Evolutionary conservation across 164 flowering plant genomes (phyloP).

Genomic region (Tinospora cordifolia): DNA sequence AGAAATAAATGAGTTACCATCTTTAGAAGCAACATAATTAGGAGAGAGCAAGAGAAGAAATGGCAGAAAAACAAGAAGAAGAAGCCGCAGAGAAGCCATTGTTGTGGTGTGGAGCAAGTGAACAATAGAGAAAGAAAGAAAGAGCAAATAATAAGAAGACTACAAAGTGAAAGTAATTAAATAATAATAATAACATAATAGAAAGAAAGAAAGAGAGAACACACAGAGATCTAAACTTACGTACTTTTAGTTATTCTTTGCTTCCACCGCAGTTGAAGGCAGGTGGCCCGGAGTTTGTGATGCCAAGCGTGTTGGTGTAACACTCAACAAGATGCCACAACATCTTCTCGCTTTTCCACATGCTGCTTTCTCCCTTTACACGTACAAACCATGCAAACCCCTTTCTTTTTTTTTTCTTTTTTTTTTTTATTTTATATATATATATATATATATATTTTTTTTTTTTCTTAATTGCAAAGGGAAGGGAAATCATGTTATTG

Average conservation of each 20-base stretch:
- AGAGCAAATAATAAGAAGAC: not conserved
- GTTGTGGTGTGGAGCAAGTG: too few relatives aligned
- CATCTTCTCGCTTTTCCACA: not conserved
- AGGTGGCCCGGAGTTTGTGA: not conserved
- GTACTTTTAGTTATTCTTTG: not conserved
- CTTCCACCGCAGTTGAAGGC: not conserved
- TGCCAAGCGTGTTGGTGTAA: not conserved
- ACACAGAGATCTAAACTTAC: not conserved
- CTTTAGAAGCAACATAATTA: too few relatives aligned
- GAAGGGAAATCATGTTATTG: too few relatives aligned
- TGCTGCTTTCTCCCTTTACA: not conserved
- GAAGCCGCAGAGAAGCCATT: not conserved
- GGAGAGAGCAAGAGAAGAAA: not conserved
- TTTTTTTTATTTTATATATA: too few relatives aligned
- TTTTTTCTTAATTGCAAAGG: too few relatives aligned
- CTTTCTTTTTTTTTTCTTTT: too few relatives aligned
- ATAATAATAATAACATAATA: not conserved
- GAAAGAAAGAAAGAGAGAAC: not conserved
- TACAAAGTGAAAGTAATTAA: not conserved
- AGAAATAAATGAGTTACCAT: too few relatives aligned
- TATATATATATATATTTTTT: too few relatives aligned
- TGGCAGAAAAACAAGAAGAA: not conserved
- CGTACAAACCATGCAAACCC: not conserved
- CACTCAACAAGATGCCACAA: not conserved
- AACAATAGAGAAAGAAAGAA: not conserved